phyloP scores from a whole-genome alignment of 1,284 basidiomycete genomes.

The Anthracocystis setariae region DNA sequence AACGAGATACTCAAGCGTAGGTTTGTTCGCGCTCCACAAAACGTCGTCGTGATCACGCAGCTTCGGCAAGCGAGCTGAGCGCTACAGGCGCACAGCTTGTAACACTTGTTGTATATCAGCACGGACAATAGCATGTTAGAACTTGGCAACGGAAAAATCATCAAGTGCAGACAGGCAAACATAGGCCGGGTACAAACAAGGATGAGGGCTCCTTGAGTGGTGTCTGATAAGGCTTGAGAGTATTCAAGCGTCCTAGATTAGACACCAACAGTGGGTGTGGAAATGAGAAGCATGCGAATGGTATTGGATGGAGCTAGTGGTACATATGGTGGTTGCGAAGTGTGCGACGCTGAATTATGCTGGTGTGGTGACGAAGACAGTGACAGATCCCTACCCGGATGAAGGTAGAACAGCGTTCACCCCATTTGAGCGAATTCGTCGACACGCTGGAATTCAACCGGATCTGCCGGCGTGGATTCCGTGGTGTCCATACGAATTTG shows the following conservation, averaged over 20 bases:
- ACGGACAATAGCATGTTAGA: too few relatives aligned
- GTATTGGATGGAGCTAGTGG: conserved; percentile 14
- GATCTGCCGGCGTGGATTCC: neutral
- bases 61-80: too few relatives aligned
- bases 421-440: conserved; percentile 31
- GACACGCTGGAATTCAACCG: conserved; percentile 16
- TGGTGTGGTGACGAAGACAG: neutral
- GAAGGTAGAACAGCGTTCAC: neutral
- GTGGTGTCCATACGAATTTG: conserved; percentile 27
- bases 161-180: too few relatives aligned
- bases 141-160: neutral
- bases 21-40: conserved; percentile 8
- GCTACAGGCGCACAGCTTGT: neutral
- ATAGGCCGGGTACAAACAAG: too few relatives aligned
- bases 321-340: conserved; percentile 19
- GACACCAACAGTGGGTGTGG: too few relatives aligned
- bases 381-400: neutral
- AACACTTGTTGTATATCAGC: too few relatives aligned
- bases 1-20: conserved; percentile 8
- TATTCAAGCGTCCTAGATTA: too few relatives aligned
- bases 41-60: conserved; percentile 1
- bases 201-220: too few relatives aligned
- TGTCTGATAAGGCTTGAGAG: too few relatives aligned
- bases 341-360: conserved; percentile 2
- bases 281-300: neutral